phyloP scores from a whole-genome alignment of 2,329 filamentous ascomycete species.

The Aspergillus oerlinghausenensis region DNA sequence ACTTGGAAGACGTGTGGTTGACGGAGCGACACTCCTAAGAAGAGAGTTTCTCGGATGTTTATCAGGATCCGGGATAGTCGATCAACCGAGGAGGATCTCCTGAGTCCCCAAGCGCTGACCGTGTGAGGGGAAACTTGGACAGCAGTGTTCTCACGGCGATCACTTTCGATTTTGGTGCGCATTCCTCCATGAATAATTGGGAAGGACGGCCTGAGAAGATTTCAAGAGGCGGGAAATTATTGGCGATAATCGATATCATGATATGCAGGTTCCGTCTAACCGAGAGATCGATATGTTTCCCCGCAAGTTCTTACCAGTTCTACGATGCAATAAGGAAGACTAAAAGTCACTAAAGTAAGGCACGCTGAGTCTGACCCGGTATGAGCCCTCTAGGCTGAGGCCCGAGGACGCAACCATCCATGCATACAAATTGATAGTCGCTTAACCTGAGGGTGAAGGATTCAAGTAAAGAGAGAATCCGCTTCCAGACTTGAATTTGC shows the following conservation, averaged over 20 bases:
- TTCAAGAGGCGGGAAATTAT: not conserved
- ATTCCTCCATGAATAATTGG: not conserved
- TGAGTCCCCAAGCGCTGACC: not conserved
- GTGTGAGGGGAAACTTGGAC: not conserved
- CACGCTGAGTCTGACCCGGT: not conserved
- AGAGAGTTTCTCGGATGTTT: constrained; percentile 2
- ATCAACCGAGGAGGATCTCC: not conserved
- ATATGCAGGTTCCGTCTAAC: not conserved
- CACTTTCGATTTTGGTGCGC: not conserved
- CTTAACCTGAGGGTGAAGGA: not conserved
- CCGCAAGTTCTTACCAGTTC: not conserved
- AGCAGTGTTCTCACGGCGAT: not conserved
- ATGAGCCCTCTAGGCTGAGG: too few species aligned
- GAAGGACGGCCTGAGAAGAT: not conserved
- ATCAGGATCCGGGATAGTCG: constrained; percentile 2
- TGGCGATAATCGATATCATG: not conserved
- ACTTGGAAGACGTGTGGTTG: not conserved
- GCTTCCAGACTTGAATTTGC: not conserved
- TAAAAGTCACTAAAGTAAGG: not conserved
- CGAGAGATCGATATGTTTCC: not conserved
- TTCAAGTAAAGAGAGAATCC: not conserved
- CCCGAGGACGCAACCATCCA: not conserved
- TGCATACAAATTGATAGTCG: not conserved
- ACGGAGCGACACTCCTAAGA: not conserved
- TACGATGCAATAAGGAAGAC: not conserved